These are phyloP conservation scores for Papiliotrema nemorosa DNA, from an alignment of 1,284 basidiomycete genomes.

Conservation along the genomic window DNA sequence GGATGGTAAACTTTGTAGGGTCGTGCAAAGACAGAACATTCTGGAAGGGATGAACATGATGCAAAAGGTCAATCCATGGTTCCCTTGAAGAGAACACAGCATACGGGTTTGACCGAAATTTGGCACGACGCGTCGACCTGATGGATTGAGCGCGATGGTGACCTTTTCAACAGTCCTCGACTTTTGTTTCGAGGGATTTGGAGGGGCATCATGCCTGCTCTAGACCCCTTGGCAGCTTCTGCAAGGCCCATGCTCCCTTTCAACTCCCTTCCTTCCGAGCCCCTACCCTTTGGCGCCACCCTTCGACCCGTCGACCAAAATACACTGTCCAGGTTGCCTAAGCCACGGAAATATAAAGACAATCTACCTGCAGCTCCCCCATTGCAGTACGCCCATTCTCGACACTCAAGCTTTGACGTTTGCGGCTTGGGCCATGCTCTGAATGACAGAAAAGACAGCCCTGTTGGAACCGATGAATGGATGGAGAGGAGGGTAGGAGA, in stretches of 20 bases:
- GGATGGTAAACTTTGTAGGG: too few species aligned
- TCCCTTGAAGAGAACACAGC: not conserved
- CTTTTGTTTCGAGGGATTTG: not conserved
- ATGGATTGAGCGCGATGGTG: too few species aligned
- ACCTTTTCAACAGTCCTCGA: not conserved
- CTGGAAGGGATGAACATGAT: not conserved
- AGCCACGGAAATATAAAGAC: constrained; percentile 19
- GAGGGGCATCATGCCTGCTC: constrained; percentile 22
- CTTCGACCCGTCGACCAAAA: constrained; percentile 23
- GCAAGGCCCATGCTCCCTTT: constrained; percentile 39
- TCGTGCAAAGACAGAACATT: too few species aligned
- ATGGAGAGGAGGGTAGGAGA: constrained; percentile 32
- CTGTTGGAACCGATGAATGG: constrained; percentile 41
- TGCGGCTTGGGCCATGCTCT: constrained; percentile 3
- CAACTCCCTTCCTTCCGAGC: constrained; percentile 34
- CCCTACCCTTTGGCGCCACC: constrained; percentile 42
- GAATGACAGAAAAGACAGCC: not conserved
- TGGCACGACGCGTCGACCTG: not conserved
- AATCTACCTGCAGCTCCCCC: constrained; percentile 20
- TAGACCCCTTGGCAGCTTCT: constrained; percentile 44
- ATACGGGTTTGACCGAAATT: not conserved
- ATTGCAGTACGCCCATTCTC: constrained; percentile 15
- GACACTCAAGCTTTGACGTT: constrained; percentile 11
- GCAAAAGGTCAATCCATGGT: not conserved
- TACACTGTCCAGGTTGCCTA: constrained; percentile 14